Conservation (phyloP, 352 stramenopile genomes). For the Phytophthora pistaciae region DNA sequence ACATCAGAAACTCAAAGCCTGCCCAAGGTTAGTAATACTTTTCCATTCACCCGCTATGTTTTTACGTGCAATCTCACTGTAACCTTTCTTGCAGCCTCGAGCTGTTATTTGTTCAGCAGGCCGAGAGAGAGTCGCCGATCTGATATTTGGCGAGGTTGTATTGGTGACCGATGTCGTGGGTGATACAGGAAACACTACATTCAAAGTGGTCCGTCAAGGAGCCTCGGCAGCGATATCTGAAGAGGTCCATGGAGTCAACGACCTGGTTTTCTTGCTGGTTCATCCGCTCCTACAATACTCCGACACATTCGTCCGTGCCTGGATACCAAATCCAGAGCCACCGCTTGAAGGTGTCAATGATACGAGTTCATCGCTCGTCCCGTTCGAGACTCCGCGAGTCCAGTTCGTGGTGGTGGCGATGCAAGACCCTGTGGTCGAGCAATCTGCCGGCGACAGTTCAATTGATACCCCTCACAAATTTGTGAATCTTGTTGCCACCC, state of each 20-base stretch:
- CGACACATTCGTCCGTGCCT: slow-evolving; percentile 27
- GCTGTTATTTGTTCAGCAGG: slow-evolving; percentile 52
- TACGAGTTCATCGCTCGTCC: slow-evolving; percentile 14
- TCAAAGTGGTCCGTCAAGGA: slow-evolving; percentile 57
- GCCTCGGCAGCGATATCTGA: slow-evolving; percentile 52
- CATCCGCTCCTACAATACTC: slow-evolving; percentile 47
- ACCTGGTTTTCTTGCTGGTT: slow-evolving; percentile 49
- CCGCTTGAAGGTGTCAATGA: slow-evolving; percentile 16
- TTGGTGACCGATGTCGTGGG: slow-evolving; percentile 58
- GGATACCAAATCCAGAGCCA: slow-evolving; percentile 31
- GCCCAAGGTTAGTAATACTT: slow-evolving; percentile 10
- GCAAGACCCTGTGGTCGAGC: slow-evolving; percentile 8
- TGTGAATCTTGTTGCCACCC: slow-evolving; percentile 44
- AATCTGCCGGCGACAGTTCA: slow-evolving; percentile 37
- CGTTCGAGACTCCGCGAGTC: slow-evolving; percentile 49
- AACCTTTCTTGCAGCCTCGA: slow-evolving; percentile 43
- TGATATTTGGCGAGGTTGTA: slow-evolving; percentile 51
- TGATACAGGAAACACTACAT: slow-evolving; percentile 53
- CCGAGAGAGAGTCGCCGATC: slow-evolving; percentile 9
- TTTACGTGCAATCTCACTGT: slow-evolving; percentile 9
- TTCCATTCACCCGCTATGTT: neutral
- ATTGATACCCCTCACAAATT: slow-evolving; percentile 10
- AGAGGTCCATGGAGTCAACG: slow-evolving; percentile 35
- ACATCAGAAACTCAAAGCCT: neutral
- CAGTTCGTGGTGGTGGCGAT: slow-evolving; percentile 51